A percentile compares a stretch with the other conserved stretches of the same genome.
Conservation (phyloP, 2,329 filamentous ascomycete genomes). For the Thelonectria discophora region DNA sequence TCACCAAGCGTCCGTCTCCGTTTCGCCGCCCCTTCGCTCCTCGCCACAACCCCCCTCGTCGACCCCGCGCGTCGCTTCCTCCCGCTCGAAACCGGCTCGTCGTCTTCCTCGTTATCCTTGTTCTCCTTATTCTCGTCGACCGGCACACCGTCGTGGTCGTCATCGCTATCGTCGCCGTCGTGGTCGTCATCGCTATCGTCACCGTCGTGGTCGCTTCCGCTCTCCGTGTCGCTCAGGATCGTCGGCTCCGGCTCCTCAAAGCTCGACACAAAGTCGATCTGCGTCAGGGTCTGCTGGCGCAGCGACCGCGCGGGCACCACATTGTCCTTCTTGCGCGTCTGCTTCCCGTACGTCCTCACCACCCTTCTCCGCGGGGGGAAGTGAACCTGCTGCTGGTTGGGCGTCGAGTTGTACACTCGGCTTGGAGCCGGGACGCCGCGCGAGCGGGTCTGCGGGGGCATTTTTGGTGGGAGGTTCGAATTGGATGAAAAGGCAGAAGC, state of each 20-base stretch:
- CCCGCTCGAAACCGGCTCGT: slow-evolving; percentile 37
- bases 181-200: slow-evolving; percentile 25
- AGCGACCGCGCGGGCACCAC: slow-evolving; percentile 34
- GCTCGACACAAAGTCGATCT: slow-evolving; percentile 52
- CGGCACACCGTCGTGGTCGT: slow-evolving; percentile 11
- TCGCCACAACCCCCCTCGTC: slow-evolving; percentile 22
- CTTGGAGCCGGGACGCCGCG: slow-evolving; percentile 48
- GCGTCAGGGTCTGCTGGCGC: slow-evolving; percentile 55
- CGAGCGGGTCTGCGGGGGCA: slow-evolving; percentile 52
- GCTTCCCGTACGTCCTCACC: slow-evolving; percentile 48
- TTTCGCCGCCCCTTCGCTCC: slow-evolving; percentile 31
- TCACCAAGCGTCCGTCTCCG: slow-evolving; percentile 44
- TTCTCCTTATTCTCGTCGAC: slow-evolving; percentile 31
- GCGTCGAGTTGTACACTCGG: slow-evolving; percentile 51
- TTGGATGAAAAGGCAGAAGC: background rate
- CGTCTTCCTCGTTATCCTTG: slow-evolving; percentile 34
- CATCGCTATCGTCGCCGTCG: slow-evolving; percentile 19
- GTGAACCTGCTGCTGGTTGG: slow-evolving; percentile 49
- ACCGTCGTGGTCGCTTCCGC: slow-evolving; percentile 25
- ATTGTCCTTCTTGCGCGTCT: slow-evolving; percentile 34
- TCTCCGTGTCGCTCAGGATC: slow-evolving; percentile 43
- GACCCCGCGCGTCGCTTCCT: slow-evolving; percentile 35
- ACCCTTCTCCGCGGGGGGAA: slow-evolving; percentile 49
- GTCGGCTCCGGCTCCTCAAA: slow-evolving; percentile 44
- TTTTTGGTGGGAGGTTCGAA: slow-evolving; percentile 25